phyloP scores from a whole-genome alignment of 805 yeast species.

The Pichia phayaonensis region DNA sequence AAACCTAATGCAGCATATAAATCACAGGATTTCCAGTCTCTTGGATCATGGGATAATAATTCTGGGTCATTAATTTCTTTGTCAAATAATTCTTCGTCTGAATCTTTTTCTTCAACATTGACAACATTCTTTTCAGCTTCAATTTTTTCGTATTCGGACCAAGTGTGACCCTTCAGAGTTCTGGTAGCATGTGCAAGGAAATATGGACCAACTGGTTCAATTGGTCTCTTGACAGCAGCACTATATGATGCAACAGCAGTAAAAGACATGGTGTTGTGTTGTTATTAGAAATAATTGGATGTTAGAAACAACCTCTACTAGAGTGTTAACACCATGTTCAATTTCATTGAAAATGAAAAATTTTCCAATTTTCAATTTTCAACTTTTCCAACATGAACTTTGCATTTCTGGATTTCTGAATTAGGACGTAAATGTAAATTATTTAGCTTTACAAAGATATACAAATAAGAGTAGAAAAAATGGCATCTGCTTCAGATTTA shows the following conservation, averaged over 20 bases:
- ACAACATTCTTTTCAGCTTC: conserved; percentile 86
- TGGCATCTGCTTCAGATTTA: conserved; percentile 8
- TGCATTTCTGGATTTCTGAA: not conserved
- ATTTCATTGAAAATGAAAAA: not conserved
- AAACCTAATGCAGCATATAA: conserved; percentile 94
- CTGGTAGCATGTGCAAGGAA: conserved; percentile 96
- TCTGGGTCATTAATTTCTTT: conserved; percentile 64
- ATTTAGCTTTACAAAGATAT: not conserved
- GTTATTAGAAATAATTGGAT: not conserved
- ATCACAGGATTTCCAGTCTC: conserved; percentile 97
- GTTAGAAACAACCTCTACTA: too few relatives aligned
- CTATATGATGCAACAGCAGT: conserved; percentile 42
- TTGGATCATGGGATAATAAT: conserved; percentile 82
- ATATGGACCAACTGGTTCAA: conserved; percentile 95
- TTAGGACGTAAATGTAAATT: not conserved
- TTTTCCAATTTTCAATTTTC: not conserved
- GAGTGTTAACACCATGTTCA: too few relatives aligned
- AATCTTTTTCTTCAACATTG: conserved; percentile 52
- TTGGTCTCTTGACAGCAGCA: conserved; percentile 64
- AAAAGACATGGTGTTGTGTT: conserved; percentile 5
- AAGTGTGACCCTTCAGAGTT: conserved; percentile 92
- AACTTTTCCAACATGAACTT: not conserved
- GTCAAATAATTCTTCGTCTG: conserved; percentile 51
- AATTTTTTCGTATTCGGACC: conserved; percentile 93
- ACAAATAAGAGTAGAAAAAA: not conserved